These are phyloP conservation scores for Alternaria infectoria DNA, from an alignment of 2,329 filamentous ascomycete species.

Conservation along the genomic window DNA sequence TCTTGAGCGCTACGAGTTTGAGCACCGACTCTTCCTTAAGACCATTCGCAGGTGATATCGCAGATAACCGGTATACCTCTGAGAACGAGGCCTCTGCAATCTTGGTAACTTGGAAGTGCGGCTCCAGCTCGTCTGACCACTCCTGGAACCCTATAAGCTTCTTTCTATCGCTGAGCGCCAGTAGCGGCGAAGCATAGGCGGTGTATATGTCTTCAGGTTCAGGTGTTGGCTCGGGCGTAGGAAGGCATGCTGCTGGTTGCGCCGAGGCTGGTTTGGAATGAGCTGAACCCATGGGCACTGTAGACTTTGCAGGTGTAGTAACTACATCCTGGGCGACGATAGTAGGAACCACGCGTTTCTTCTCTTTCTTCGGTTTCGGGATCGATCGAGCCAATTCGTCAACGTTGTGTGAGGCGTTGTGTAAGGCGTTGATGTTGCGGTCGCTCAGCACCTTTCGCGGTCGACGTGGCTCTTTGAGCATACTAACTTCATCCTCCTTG, in stretches of 20 bases:
- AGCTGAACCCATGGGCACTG: conserved; percentile 16
- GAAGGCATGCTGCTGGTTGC: conserved; percentile 15
- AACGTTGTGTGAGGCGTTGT: conserved; percentile 10
- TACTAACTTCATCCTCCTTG: background rate
- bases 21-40: conserved; percentile 54
- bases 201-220: conserved; percentile 35
- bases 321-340: background rate
- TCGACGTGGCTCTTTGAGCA: conserved; percentile 10
- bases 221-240: conserved; percentile 28
- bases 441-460: conserved; percentile 13
- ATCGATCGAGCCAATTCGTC: background rate
- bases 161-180: conserved; percentile 38
- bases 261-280: conserved; percentile 15
- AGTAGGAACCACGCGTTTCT: conserved; percentile 1
- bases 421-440: conserved; percentile 16
- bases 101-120: conserved; percentile 61
- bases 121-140: conserved; percentile 52
- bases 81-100: conserved; percentile 71
- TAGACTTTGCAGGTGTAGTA: conserved; percentile 10
- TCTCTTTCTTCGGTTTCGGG: conserved; percentile 7
- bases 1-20: conserved; percentile 51
- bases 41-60: conserved; percentile 31
- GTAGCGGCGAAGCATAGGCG: conserved; percentile 32
- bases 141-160: conserved; percentile 44
- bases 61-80: conserved; percentile 66